These are phyloP conservation scores for Cordyceps javanica DNA, from an alignment of 2,329 filamentous ascomycete genomes.

Conservation along the genomic window DNA sequence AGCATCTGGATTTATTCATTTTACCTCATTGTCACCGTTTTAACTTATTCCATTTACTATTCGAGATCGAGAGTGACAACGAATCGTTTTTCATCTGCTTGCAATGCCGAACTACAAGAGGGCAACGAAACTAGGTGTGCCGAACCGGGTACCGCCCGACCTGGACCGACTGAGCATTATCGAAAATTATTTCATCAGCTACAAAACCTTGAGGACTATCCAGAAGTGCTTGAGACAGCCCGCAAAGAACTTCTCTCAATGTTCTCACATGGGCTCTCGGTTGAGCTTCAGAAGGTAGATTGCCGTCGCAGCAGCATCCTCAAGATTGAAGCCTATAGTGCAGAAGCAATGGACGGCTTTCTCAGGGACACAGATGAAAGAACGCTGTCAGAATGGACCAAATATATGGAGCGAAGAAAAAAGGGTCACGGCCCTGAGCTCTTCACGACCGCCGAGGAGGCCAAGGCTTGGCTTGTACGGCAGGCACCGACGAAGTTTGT, in stretches of 20 bases:
- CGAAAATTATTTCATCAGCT: slow-evolving; percentile 15
- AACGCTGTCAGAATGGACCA: background rate
- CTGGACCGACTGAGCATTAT: background rate
- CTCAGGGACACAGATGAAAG: background rate
- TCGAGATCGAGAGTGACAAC: background rate
- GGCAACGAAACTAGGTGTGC: background rate
- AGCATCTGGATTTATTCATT: background rate
- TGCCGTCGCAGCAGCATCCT: background rate
- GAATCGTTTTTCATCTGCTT: background rate
- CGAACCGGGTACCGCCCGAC: background rate
- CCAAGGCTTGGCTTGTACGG: background rate
- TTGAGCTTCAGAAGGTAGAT: background rate
- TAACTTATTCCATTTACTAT: background rate
- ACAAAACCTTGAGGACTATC: slow-evolving; percentile 16
- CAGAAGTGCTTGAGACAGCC: slow-evolving; percentile 13
- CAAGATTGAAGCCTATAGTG: background rate
- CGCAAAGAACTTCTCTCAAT: slow-evolving; percentile 14
- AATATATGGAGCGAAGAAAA: background rate
- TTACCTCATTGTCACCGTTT: no score
- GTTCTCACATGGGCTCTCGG: slow-evolving; percentile 9
- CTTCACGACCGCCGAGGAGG: background rate
- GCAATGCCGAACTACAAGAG: background rate
- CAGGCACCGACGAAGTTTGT: slow-evolving; percentile 14
- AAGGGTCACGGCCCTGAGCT: background rate
- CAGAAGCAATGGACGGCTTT: background rate